A percentile compares a stretch with the other conserved stretches of the same genome.
phyloP scores from a whole-genome alignment of 768 basidiomycete genomes.

The Tricholoma saponaceum region DNA sequence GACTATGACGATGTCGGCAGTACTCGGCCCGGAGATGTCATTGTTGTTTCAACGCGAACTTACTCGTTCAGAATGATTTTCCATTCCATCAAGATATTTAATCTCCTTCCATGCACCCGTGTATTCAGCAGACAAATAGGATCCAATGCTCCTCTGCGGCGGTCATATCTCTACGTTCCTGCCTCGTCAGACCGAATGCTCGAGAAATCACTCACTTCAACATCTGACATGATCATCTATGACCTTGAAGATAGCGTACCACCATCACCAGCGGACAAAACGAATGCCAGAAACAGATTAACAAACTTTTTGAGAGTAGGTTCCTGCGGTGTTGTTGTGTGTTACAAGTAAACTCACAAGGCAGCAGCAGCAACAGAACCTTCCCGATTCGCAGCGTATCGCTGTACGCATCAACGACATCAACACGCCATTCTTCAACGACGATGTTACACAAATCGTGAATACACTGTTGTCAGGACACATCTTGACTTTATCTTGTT shows the following conservation, averaged over 20 bases:
- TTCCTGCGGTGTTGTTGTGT: background rate
- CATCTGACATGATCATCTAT: slow-evolving; percentile 77
- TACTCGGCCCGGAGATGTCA: background rate
- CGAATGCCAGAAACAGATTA: slow-evolving; percentile 51
- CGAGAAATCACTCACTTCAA: slow-evolving; percentile 60
- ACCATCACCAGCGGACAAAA: slow-evolving; percentile 59
- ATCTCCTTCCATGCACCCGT: background rate
- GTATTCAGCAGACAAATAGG: background rate
- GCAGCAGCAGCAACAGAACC: slow-evolving; percentile 21
- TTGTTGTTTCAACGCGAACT: too few relatives aligned
- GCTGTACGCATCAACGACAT: slow-evolving; percentile 72
- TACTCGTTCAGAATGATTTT: background rate
- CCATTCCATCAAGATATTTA: background rate
- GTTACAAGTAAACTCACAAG: background rate
- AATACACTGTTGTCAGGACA: slow-evolving; percentile 5
- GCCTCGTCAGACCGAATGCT: slow-evolving; percentile 79
- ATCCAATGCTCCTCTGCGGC: slow-evolving; percentile 23
- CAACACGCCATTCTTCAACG: slow-evolving; percentile 58
- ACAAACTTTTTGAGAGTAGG: slow-evolving; percentile 53
- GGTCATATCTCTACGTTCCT: slow-evolving; percentile 79
- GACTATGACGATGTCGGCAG: too few relatives aligned
- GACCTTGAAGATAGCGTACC: slow-evolving; percentile 88
- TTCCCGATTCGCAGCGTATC: slow-evolving; percentile 47
- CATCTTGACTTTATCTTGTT: background rate
- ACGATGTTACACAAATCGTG: slow-evolving; percentile 64